A percentile compares a stretch with the other conserved stretches of the same genome.
phyloP scores from a whole-genome alignment of 805 yeast species.

The Kodamaea hsintzibuensis region DNA sequence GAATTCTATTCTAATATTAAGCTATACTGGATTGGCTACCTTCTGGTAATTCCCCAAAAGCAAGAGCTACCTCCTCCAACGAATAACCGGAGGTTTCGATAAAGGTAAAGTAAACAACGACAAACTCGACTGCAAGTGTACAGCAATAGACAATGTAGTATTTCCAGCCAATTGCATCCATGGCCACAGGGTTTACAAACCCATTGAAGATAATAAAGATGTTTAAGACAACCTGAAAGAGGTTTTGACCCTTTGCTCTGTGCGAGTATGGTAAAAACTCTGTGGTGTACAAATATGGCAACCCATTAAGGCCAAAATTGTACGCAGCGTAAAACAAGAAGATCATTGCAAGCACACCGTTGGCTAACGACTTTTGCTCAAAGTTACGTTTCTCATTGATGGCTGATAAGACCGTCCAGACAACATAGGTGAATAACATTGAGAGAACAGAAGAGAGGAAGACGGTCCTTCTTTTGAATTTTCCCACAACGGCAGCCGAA shows the following conservation, averaged over 20 bases:
- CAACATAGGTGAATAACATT: constrained; percentile 27
- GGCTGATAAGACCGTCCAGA: constrained; percentile 29
- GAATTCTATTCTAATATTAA: not conserved
- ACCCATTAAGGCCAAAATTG: constrained; percentile 16
- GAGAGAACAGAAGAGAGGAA: constrained; percentile 32
- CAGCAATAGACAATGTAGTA: constrained; percentile 12
- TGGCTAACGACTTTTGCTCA: constrained; percentile 15
- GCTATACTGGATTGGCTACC: not conserved
- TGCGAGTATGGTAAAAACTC: constrained; percentile 28
- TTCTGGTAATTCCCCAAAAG: constrained; percentile 27
- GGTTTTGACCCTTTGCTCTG: constrained; percentile 43
- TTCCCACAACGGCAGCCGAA: constrained; percentile 18
- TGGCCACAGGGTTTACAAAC: constrained; percentile 14
- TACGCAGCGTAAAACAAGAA: constrained; percentile 24
- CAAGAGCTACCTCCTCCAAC: constrained; percentile 39
- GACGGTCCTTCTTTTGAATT: constrained; percentile 36
- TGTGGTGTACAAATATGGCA: constrained; percentile 6
- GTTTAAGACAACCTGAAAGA: constrained; percentile 32
- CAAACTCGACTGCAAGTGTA: constrained; percentile 24
- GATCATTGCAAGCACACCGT: constrained; percentile 26
- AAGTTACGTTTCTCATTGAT: constrained; percentile 20
- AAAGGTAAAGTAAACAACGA: constrained; percentile 30
- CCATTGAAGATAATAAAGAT: constrained; percentile 28
- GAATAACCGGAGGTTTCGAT: constrained; percentile 41
- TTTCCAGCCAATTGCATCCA: constrained; percentile 23